phyloP scores from a whole-genome alignment of 768 basidiomycete species.

The Trametes coccinea region DNA sequence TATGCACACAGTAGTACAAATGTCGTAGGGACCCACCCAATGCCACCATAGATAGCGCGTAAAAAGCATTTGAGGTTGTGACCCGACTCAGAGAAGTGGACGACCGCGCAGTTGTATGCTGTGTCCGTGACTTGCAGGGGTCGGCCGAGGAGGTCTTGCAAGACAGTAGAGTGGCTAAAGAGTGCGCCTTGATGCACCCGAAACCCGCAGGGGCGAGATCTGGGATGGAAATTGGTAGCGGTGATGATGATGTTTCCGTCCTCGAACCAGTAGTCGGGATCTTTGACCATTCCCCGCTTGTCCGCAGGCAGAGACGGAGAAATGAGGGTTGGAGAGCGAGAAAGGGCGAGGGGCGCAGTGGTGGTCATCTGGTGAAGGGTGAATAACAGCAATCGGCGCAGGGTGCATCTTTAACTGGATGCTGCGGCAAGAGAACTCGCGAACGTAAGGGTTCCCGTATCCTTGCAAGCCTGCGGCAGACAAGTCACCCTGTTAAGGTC shows the following conservation, averaged over 20 bases:
- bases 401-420: no score
- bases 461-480: no score
- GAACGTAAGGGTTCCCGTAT: no score
- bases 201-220: neutral
- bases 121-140: neutral
- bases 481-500: no score
- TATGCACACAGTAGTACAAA: no score
- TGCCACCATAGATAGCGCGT: slow-evolving; percentile 9
- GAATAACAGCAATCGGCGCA: no score
- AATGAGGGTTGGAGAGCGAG: no score
- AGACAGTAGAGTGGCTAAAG: neutral
- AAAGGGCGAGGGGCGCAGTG: no score
- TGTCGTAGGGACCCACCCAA: neutral
- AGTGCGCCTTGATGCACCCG: slow-evolving; percentile 9
- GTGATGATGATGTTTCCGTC: slow-evolving; percentile 72
- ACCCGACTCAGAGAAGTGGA: neutral
- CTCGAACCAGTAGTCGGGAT: slow-evolving; percentile 49
- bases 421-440: no score
- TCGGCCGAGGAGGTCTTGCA: neutral
- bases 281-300: neutral
- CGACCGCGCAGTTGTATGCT: neutral
- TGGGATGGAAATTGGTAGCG: slow-evolving; percentile 26
- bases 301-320: no score
- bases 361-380: no score
- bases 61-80: slow-evolving; percentile 6